Percentiles rank a stretch among this genome's conserved stretches.
phyloP scores from a whole-genome alignment of 2,329 filamentous ascomycete species.

The Phaeoacremonium minimum region DNA sequence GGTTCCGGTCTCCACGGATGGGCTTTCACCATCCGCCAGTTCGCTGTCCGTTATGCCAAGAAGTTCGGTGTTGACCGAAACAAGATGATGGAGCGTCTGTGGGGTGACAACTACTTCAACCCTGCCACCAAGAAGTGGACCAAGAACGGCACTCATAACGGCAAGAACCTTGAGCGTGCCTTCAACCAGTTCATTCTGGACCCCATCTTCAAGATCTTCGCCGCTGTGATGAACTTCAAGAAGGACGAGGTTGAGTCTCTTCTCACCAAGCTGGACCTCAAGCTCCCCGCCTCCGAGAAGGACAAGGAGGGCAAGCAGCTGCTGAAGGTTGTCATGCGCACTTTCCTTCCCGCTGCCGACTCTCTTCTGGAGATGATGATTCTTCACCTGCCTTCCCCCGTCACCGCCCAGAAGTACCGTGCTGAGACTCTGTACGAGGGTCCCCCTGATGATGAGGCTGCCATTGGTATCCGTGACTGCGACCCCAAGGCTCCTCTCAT shows the following conservation, averaged over 20 bases:
- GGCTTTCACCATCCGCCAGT: constrained; percentile 99
- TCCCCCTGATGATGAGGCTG: constrained; percentile 85
- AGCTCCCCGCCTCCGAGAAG: constrained; percentile 81
- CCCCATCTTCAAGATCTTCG: constrained; percentile 99
- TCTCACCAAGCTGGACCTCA: constrained; percentile 90
- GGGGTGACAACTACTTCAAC: constrained; percentile 99
- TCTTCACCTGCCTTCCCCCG: constrained; percentile 94
- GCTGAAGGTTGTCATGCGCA: constrained; percentile 97
- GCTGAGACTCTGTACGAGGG: constrained; percentile 98
- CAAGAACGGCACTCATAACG: constrained; percentile 77
- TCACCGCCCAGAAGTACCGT: constrained; percentile 96
- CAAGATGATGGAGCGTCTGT: constrained; percentile 99
- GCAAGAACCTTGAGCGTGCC: constrained; percentile 89
- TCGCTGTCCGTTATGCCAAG: constrained; percentile 94
- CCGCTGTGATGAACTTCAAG: constrained; percentile 97
- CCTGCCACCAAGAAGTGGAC: constrained; percentile 99
- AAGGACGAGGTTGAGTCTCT: constrained; percentile 83
- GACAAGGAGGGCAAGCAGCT: constrained; percentile 96
- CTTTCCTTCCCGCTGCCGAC: constrained; percentile 97
- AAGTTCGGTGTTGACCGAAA: constrained; percentile 99
- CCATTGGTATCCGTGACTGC: constrained; percentile 97
- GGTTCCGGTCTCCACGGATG: constrained; percentile 99
- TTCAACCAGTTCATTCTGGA: constrained; percentile 99
- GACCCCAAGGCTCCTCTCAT: constrained; percentile 97
- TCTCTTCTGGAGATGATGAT: constrained; percentile 99